A percentile compares a stretch with the other conserved stretches of the same genome.
phyloP scores from a whole-genome alignment of 2,329 filamentous ascomycete species.

The Cladosporium phlei region DNA sequence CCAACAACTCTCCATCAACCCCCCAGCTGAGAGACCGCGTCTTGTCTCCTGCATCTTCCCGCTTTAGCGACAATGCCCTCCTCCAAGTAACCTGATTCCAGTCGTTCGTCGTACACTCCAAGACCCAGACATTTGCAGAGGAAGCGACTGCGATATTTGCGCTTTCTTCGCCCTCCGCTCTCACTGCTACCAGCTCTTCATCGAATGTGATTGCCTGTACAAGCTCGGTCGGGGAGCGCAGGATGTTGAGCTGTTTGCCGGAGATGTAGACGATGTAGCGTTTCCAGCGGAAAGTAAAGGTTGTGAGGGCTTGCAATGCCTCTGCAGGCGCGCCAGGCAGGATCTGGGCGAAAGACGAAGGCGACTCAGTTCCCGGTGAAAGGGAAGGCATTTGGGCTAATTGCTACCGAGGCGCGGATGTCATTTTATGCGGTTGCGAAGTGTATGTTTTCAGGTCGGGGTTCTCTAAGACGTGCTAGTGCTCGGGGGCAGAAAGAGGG shows the following conservation, averaged over 20 bases:
- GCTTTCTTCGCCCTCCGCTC: conserved; percentile 67
- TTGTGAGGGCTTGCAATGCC: conserved; percentile 71
- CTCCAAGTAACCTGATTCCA: conserved; percentile 69
- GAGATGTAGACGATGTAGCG: conserved; percentile 83
- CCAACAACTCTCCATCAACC: conserved; percentile 73
- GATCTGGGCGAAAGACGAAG: conserved; percentile 42
- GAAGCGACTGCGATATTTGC: conserved; percentile 82
- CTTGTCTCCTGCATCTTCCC: conserved; percentile 42
- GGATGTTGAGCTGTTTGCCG: conserved; percentile 79
- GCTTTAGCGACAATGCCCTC: conserved; percentile 55
- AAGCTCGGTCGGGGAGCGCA: conserved; percentile 67
- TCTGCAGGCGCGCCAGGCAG: conserved; percentile 74
- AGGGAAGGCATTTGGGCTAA: conserved; percentile 26
- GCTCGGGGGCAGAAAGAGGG: too few relatives aligned
- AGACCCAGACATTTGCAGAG: conserved; percentile 63
- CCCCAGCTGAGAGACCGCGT: conserved; percentile 78
- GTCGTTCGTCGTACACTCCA: conserved; percentile 70
- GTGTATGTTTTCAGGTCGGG: background rate
- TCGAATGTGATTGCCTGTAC: conserved; percentile 69
- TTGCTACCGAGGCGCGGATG: conserved; percentile 2
- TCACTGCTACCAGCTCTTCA: conserved; percentile 66
- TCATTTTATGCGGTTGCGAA: background rate
- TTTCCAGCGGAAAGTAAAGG: conserved; percentile 66
- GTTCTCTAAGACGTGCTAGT: too few relatives aligned
- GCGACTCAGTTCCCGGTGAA: conserved; percentile 21